phyloP scores from a whole-genome alignment of 192 early-diverging fungal species.

The Tieghemiomyces parasiticus region DNA sequence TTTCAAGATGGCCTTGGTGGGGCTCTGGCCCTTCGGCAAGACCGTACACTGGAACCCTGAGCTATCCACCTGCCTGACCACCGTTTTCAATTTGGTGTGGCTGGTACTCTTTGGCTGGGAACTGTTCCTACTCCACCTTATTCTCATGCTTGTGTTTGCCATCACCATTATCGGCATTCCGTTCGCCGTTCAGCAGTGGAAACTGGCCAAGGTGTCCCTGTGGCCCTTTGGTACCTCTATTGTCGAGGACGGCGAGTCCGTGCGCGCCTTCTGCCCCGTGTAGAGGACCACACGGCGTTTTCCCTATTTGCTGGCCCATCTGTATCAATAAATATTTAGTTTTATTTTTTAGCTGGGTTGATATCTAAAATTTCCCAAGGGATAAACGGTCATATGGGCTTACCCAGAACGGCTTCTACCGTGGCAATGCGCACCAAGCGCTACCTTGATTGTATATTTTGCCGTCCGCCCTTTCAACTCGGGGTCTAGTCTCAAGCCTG shows the following conservation, averaged over 20 bases:
- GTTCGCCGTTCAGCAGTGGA: background rate
- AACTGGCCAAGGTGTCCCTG: background rate
- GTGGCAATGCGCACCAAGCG: too few species aligned
- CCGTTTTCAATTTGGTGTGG: slow-evolving; percentile 1
- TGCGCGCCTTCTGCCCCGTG: background rate
- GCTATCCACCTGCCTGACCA: background rate
- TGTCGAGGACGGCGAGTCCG: background rate
- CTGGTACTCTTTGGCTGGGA: background rate
- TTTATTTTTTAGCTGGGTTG: too few species aligned
- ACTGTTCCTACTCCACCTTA: background rate
- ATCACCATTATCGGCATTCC: background rate
- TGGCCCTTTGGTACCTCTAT: background rate
- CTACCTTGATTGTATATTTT: too few species aligned
- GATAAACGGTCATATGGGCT: too few species aligned
- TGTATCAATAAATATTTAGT: too few species aligned
- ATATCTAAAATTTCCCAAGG: too few species aligned
- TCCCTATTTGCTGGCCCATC: too few species aligned
- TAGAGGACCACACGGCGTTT: too few species aligned
- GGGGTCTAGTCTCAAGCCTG: too few species aligned
- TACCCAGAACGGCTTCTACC: too few species aligned
- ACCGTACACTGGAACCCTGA: slow-evolving; percentile 1
- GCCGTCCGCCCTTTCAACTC: too few species aligned
- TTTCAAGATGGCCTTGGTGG: slow-evolving; percentile 8
- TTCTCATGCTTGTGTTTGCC: background rate
- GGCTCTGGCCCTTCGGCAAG: slow-evolving; percentile 12